Percentiles rank a stretch among this genome's conserved stretches.
These are phyloP conservation scores for Teratosphaeriaceae sp. DNA, from an alignment of 2,329 filamentous ascomycete genomes.

Conservation along the genomic window DNA sequence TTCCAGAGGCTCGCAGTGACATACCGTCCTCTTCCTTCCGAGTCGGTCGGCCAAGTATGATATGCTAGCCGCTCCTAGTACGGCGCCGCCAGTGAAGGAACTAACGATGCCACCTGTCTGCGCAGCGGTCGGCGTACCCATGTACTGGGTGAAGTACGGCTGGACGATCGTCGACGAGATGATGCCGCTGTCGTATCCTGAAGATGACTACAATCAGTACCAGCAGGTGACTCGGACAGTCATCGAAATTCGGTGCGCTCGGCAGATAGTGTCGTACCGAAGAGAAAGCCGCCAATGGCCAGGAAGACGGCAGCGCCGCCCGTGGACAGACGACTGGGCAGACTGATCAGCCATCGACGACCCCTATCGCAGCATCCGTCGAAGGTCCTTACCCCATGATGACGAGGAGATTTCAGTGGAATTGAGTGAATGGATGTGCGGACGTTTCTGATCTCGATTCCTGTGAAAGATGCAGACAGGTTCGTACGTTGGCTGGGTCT, in stretches of 20 bases:
- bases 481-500: too few relatives aligned
- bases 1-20: neutral
- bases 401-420: too few relatives aligned
- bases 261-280: neutral
- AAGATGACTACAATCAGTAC: too few relatives aligned
- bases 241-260: too few relatives aligned
- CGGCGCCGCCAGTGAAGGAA: constrained; percentile 32
- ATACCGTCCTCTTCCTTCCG: constrained; percentile 19
- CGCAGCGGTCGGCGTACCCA: constrained; percentile 21
- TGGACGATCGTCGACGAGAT: constrained; percentile 29
- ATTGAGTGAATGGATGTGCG: too few relatives aligned
- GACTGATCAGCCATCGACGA: too few relatives aligned
- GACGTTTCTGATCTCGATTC: too few relatives aligned
- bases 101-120: constrained; percentile 31
- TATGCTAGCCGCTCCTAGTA: constrained; percentile 17
- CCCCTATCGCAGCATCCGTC: too few relatives aligned
- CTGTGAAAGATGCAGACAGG: too few relatives aligned
- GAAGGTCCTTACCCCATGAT: too few relatives aligned
- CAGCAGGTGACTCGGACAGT: too few relatives aligned
- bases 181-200: constrained; percentile 30
- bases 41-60: constrained; percentile 15
- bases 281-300: constrained; percentile 18
- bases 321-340: too few relatives aligned
- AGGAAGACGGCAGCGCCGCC: constrained; percentile 2
- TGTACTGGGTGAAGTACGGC: constrained; percentile 24